These are phyloP conservation scores for Malania oleifera DNA, from an alignment of 164 flowering plant genomes.

Conservation along the genomic window DNA sequence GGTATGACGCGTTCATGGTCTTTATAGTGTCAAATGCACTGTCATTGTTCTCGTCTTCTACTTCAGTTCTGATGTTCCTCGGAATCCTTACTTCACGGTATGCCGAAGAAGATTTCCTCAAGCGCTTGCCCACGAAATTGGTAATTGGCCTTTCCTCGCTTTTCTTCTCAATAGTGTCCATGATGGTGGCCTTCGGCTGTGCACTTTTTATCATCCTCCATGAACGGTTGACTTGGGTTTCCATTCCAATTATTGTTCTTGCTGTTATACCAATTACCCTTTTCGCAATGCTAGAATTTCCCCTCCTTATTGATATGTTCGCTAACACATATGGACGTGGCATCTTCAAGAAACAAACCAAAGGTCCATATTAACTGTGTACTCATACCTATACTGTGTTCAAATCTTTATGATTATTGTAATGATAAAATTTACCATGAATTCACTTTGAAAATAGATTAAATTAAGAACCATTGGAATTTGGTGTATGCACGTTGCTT, in stretches of 20 bases:
- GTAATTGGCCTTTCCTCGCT: conserved; percentile 19
- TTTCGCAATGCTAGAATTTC: conserved; percentile 19
- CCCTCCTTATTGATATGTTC: conserved; percentile 20
- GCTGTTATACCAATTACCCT: conserved; percentile 15
- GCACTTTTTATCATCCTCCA: conserved; percentile 7
- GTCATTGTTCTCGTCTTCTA: conserved; percentile 19
- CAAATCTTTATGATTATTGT: too few relatives aligned
- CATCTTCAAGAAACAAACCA: conserved; percentile 16
- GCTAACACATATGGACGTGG: conserved; percentile 18
- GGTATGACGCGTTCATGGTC: not conserved
- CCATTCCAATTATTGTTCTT: conserved; percentile 18
- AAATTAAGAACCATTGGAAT: too few relatives aligned
- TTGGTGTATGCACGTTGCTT: too few relatives aligned
- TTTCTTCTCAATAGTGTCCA: conserved; percentile 20
- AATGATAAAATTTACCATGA: too few relatives aligned
- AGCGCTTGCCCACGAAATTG: conserved; percentile 15
- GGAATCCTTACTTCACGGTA: conserved; percentile 20
- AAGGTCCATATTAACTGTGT: not conserved
- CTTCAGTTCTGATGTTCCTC: conserved; percentile 20
- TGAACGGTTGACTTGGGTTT: conserved; percentile 8
- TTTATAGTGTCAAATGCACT: conserved; percentile 20
- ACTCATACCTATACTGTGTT: too few relatives aligned
- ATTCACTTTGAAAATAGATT: too few relatives aligned
- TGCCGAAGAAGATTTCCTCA: conserved; percentile 21
- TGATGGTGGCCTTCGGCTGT: conserved; percentile 18